Evolutionary conservation across 768 basidiomycete genomes (phyloP).

Genomic region (Austroboletus festivus): DNA sequence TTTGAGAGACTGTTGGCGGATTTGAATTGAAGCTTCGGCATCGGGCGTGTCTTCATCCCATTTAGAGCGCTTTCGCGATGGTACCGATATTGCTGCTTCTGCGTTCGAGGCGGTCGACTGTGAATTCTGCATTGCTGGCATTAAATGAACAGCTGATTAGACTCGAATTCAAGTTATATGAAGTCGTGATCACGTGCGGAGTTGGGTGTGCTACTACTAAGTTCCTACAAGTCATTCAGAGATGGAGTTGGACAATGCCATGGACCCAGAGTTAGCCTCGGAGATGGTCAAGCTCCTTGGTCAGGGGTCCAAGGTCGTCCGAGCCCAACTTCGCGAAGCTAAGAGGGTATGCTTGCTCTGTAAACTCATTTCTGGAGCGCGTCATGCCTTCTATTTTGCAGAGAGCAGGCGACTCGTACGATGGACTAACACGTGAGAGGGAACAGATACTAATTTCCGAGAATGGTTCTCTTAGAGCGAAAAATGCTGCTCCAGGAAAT

Average conservation of each 20-base stretch:
- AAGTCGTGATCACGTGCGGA: slow-evolving; percentile 14
- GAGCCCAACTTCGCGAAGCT: slow-evolving; percentile 22
- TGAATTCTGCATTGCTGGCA: slow-evolving; percentile 5
- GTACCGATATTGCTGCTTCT: slow-evolving; percentile 42
- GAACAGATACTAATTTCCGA: slow-evolving; percentile 12
- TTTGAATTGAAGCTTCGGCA: slow-evolving; percentile 34
- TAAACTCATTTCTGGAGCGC: neutral
- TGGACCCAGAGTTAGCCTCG: slow-evolving; percentile 25
- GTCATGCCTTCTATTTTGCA: slow-evolving; percentile 1
- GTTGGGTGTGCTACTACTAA: no score
- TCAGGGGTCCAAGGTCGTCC: slow-evolving; percentile 23
- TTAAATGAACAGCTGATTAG: no score
- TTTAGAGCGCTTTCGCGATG: slow-evolving; percentile 72
- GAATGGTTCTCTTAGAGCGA: slow-evolving; percentile 16
- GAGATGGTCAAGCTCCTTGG: slow-evolving; percentile 26
- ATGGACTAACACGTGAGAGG: slow-evolving; percentile 3
- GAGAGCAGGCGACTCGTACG: slow-evolving; percentile 6
- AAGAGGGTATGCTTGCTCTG: slow-evolving; percentile 12
- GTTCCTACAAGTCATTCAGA: neutral
- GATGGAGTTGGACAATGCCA: slow-evolving; percentile 16
- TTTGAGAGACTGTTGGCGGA: slow-evolving; percentile 44
- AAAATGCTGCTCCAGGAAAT: slow-evolving; percentile 17
- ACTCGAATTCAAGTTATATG: no score
- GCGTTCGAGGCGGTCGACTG: slow-evolving; percentile 25
- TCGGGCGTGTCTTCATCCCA: slow-evolving; percentile 58